These are phyloP conservation scores for Nitzschia palea DNA, from an alignment of 108 stramenopile genomes.

Conservation along the genomic window DNA sequence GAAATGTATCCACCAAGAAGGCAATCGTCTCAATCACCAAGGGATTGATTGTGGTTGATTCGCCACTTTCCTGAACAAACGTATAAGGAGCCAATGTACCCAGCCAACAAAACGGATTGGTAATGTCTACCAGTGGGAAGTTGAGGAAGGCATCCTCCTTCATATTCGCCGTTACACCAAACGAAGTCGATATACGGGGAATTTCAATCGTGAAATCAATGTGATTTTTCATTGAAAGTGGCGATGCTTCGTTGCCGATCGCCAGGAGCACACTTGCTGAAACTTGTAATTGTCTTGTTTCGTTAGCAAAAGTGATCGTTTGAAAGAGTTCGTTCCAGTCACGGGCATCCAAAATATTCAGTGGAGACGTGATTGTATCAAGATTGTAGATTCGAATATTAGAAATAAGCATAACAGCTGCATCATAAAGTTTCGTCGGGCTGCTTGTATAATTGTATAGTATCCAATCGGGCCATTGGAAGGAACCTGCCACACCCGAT, in stretches of 20 bases:
- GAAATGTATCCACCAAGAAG: constrained; percentile 10
- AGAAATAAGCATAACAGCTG: constrained; percentile 15
- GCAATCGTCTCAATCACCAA: neutral
- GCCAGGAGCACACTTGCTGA: constrained; percentile 26
- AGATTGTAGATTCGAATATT: constrained; percentile 22
- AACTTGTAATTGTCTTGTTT: constrained; percentile 1
- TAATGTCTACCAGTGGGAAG: constrained; percentile 61
- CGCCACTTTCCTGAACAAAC: neutral
- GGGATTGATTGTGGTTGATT: neutral
- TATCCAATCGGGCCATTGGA: neutral
- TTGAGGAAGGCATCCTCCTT: constrained; percentile 45
- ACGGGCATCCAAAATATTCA: constrained; percentile 13
- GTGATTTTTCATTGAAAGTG: constrained; percentile 48
- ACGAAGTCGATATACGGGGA: constrained; percentile 15
- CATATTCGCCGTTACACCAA: constrained; percentile 38
- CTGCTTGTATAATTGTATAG: neutral
- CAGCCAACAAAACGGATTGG: constrained; percentile 70
- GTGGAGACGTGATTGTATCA: constrained; percentile 14
- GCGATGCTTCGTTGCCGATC: constrained; percentile 43
- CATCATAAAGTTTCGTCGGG: constrained; percentile 15
- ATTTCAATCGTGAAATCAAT: constrained; percentile 33
- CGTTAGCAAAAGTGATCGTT: neutral
- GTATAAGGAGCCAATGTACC: constrained; percentile 17
- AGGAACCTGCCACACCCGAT: constrained; percentile 23
- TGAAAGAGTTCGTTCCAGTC: constrained; percentile 15